Evolutionary conservation across 2,329 filamentous ascomycete species (phyloP).

Genomic region (Hypoxylon sp.): DNA sequence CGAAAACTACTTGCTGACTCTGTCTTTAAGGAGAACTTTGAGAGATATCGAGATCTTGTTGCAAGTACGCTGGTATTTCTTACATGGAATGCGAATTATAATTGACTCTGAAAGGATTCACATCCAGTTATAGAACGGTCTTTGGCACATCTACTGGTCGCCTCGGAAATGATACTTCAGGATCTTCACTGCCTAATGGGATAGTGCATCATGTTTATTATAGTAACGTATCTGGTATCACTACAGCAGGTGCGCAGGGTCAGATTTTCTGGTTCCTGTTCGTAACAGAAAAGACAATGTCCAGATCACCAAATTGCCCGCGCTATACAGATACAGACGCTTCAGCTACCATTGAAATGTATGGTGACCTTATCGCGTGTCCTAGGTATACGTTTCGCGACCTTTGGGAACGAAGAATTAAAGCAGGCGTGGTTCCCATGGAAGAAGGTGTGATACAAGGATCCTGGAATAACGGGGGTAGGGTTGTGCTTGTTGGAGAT

Average conservation of each 20-base stretch:
- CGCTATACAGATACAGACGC: conserved; percentile 34
- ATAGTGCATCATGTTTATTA: conserved; percentile 36
- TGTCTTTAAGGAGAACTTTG: conserved; percentile 16
- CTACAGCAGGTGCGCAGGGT: conserved; percentile 18
- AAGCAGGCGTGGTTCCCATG: conserved; percentile 41
- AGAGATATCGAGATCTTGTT: conserved; percentile 23
- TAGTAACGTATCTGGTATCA: conserved; percentile 29
- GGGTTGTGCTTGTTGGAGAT: conserved; percentile 43
- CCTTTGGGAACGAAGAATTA: conserved; percentile 37
- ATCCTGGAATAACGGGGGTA: conserved; percentile 42
- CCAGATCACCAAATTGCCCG: conserved; percentile 24
- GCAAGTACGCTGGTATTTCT: background rate
- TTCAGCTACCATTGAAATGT: conserved; percentile 37
- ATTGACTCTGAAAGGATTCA: conserved; percentile 22
- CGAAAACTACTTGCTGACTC: conserved; percentile 28
- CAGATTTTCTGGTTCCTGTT: conserved; percentile 45
- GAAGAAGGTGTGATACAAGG: conserved; percentile 43
- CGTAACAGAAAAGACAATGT: conserved; percentile 29
- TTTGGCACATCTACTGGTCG: conserved; percentile 38
- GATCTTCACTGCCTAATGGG: conserved; percentile 21
- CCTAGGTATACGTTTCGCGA: conserved; percentile 38
- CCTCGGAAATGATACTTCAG: background rate
- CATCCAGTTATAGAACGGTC: conserved; percentile 33
- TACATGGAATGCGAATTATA: background rate
- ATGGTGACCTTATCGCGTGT: conserved; percentile 15